Evolutionary conservation across 2,329 filamentous ascomycete species (phyloP).

Genomic region (Metarhizium sp.): DNA sequence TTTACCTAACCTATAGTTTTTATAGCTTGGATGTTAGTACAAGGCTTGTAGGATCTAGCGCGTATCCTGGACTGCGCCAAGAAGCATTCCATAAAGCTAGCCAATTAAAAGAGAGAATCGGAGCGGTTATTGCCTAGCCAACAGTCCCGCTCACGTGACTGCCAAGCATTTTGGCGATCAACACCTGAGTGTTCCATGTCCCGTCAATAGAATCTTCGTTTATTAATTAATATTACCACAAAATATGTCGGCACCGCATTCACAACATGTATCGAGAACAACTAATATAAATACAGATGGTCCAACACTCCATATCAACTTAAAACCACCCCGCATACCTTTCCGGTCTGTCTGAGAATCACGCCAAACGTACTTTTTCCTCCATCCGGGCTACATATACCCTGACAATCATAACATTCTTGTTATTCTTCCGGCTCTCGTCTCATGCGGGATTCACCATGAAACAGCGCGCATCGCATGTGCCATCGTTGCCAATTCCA

Average conservation of each 20-base stretch:
- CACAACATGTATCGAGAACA: neutral
- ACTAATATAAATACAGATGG: neutral
- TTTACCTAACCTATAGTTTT: no score
- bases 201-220: no score
- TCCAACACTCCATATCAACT: neutral
- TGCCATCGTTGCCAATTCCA: constrained; percentile 6
- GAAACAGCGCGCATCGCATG: constrained; percentile 7
- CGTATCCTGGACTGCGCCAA: no score
- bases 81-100: no score
- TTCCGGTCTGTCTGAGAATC: neutral
- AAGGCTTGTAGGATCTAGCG: no score
- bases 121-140: no score
- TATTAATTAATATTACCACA: neutral
- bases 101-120: no score
- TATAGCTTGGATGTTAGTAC: no score
- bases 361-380: neutral
- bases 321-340: neutral
- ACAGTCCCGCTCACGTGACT: no score
- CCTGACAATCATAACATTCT: constrained; percentile 4
- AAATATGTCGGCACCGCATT: neutral
- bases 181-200: no score
- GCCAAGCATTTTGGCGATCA: no score
- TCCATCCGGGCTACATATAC: constrained; percentile 6
- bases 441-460: constrained; percentile 5
- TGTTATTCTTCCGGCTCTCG: constrained; percentile 5